Base-by-base conservation (phyloP, 371 early-diverging fungal species). In the Apophysomyces sp. region DNA sequence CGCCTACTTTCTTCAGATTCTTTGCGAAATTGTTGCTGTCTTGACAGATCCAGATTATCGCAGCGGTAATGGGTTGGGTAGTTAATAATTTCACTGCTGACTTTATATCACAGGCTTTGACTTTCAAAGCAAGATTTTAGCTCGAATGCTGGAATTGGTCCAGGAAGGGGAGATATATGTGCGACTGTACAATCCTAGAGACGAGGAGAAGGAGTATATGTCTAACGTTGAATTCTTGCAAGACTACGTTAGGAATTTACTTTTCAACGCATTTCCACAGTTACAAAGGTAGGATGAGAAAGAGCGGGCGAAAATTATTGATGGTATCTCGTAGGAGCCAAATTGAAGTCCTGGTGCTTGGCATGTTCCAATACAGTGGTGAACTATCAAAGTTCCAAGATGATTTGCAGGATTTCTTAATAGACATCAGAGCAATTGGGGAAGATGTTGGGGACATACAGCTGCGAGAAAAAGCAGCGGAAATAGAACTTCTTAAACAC, bases 21-120 rank as follows among this genome's bases (percentile, higher is more conserved):
- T 98, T 55, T 90, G 90, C 73, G 95, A 95, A 56, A 83, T 97
- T 11, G 88, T 98, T 58, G 93, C 86, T 56, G 93, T 97, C 4
- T 75, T 98, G 44, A 93, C 94, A 4, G 97, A 95, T 74, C 85
- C 90, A 31, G 95, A 95, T 67, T 95, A 96, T 84, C 95, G 95
- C 74, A 90, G 91, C 68, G 97, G 96, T 89, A 82, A 34, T 34
- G 34, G 34, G 34, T 34, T 11, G 4, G 4, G 13, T 57, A 53
- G n/a, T 13, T 8, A 29, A 52, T 6, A 58, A n/a, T 36, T 12
- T n/a, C 8, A 26, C 56, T 41, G 16, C 5, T 58, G 29, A 27
- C 7, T 13, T 52, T 13, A 15, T 9, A 11, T 30, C 15, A 69
- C 34, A 90, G 93, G 92, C 9, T 97, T 98, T 74, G 89, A 92